Evolutionary conservation across 495 filamentous ascomycete genomes (phyloP), one percentile per base, ranked within the genome.

Genomic region (Tetracladium setigerum): DNA sequence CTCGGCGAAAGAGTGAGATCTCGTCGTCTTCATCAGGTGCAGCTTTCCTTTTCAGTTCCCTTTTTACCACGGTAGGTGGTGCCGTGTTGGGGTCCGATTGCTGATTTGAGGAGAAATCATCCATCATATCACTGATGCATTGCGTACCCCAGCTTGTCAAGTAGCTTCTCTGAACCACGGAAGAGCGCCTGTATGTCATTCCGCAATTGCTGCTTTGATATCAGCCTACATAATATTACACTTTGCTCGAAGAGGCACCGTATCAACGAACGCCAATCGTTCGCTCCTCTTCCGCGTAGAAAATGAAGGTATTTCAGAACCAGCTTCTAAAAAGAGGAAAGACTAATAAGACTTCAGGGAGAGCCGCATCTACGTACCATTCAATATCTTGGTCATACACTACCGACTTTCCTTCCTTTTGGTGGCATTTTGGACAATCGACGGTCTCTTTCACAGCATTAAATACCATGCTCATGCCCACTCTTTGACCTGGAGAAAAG

Each of bases 401-500:
- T 37, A n/a, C 34, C n/a, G 5, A 5, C 2, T 9, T 5, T 14
- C 16, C 34, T 37, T n/a, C 34, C 10, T 37, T 37, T 3, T 7
- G 3, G 22, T 27, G 22, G 34, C 34, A 22, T 50, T 39, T 38
- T 19, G 15, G 35, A 14, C 33, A 39, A 11, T 18, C 19, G 34
- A 14, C 19, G 17, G 27, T 3, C 8, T 40, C 19, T 5, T 12
- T 34, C 32, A 9, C n/a, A 0, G 33, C 6, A n/a, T 18, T 47
- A 61, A 70, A 47, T 57, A 70, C 44, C 56, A 63, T 61, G 35
- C 59, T 62, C 59, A 62, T 63, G 2, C 47, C 54, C 2, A 62
- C 57, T 14, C 47, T 19, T 33, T 56, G 53, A 15, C 59, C 56
- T 2, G 61, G 61, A 19, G 12, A 35, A 41, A 63, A 62, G 30